Evolutionary conservation across 805 yeast genomes (phyloP).

Genomic region (Candida endomychidarum): DNA sequence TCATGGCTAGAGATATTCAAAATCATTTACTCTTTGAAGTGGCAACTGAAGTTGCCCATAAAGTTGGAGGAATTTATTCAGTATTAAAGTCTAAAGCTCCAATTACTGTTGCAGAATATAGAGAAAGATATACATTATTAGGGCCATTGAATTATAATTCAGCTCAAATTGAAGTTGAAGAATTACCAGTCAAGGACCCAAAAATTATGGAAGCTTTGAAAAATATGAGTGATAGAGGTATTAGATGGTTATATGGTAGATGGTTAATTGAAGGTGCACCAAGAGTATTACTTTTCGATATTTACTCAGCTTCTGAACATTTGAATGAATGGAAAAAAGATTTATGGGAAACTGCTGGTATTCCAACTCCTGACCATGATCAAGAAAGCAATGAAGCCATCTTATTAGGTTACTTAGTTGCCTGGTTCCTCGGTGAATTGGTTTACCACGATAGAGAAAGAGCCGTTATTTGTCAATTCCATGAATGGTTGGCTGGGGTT

Average conservation of each 20-base stretch:
- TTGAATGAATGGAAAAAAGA: conserved; percentile 94
- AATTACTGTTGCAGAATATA: conserved; percentile 90
- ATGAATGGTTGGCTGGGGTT: conserved; percentile 98
- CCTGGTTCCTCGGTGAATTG: conserved; percentile 96
- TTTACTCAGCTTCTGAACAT: conserved; percentile 65
- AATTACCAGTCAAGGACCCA: conserved; percentile 56
- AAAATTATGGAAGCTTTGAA: conserved; percentile 62
- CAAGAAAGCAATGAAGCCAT: conserved; percentile 90
- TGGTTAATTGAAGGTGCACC: conserved; percentile 99
- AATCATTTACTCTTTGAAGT: conserved; percentile 88
- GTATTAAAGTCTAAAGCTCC: conserved; percentile 97
- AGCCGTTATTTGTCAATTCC: conserved; percentile 92
- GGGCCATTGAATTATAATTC: conserved; percentile 81
- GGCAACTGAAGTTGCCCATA: conserved; percentile 96
- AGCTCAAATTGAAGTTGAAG: conserved; percentile 82
- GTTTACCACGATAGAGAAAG: conserved; percentile 79
- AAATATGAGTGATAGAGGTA: conserved; percentile 80
- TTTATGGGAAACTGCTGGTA: conserved; percentile 86
- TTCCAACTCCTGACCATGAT: conserved; percentile 91
- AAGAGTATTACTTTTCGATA: conserved; percentile 82
- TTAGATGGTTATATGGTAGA: conserved; percentile 82
- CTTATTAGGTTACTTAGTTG: conserved; percentile 85
- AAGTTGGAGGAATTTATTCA: conserved; percentile 97
- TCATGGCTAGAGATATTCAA: conserved; percentile 79
- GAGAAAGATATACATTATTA: conserved; percentile 77